Evolutionary conservation across 2,329 filamentous ascomycete genomes (phyloP), one percentile per base, ranked within the genome.

Genomic region (Colletotrichum zoysiae): DNA sequence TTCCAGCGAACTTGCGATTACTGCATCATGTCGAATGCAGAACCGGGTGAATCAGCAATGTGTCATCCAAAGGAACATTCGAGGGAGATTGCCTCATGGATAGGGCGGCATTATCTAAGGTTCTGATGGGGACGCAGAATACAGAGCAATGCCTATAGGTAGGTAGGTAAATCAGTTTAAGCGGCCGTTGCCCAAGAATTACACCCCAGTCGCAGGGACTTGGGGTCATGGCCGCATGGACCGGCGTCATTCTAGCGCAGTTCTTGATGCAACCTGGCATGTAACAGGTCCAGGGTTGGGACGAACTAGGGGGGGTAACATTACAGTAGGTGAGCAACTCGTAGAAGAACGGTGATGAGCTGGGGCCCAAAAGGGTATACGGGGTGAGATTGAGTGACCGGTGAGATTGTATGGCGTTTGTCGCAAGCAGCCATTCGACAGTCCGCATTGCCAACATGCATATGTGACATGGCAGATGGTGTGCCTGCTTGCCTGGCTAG

Each of bases 241-340:
- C 69, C 30, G 59, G 46, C 40, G 38, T 40, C 20, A 26, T 46
- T 62, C 7, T 69, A 69, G 69, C 59, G 69, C 40, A 48, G 38
- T 69, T 46, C 16, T 61, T 18, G 51, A 63, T 59, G 69, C 69
- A 59, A 38, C 46, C 14, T 46, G 26, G 53, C 46, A 42, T 35
- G 18, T 65, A 69, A 63, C 51, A 67, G 51, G 68, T 40, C 26
- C 55, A 55, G 58, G 46, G 38, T 55, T 38, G 26, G 59, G 58
- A 69, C 38, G 65, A 64, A 63, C 69, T 63, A 55, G 35, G 35
- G 35, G 55, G 16, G 30, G 46, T n/a, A 58, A 26, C 35, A 35
- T 62, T 26, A 11, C 38, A 38, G 58, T 56, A 35, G 40, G 56
- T 14, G 44, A 38, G 62, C 46, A 51, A 44, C 35, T 38, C 26